phyloP scores from a whole-genome alignment of 306 rosid genomes.

The Ochetophila trinervis region DNA sequence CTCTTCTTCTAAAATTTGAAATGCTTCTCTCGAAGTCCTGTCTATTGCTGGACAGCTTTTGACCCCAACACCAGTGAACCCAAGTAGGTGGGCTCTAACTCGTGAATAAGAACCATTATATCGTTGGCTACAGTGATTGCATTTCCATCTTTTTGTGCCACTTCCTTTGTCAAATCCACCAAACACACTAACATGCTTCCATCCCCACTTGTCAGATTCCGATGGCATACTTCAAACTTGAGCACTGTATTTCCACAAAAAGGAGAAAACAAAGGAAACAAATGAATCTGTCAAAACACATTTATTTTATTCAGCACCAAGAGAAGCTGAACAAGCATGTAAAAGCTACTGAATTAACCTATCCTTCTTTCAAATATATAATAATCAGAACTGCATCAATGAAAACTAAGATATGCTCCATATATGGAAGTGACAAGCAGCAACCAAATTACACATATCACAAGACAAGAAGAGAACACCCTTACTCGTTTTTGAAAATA shows the following conservation, averaged over 20 bases:
- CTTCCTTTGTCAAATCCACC: conserved; percentile 72
- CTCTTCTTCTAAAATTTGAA: conserved; percentile 52
- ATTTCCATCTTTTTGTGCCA: conserved; percentile 60
- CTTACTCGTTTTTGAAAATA: too few relatives aligned
- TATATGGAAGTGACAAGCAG: not conserved
- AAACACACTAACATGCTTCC: conserved; percentile 60
- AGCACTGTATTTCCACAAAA: not conserved
- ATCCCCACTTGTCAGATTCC: conserved; percentile 57
- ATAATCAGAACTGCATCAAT: not conserved
- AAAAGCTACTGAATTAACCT: not conserved
- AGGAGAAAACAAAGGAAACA: not conserved
- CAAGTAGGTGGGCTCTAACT: conserved; percentile 63
- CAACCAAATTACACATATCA: not conserved
- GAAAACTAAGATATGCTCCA: not conserved
- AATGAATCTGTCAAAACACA: not conserved
- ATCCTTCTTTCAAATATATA: not conserved
- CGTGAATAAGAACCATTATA: conserved; percentile 64
- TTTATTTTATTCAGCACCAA: not conserved
- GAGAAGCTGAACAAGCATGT: not conserved
- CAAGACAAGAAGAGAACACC: not conserved
- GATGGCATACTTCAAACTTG: conserved; percentile 37
- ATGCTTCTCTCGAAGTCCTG: conserved; percentile 41
- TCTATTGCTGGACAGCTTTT: conserved; percentile 55
- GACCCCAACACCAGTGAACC: conserved; percentile 57
- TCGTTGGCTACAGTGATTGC: conserved; percentile 56